Evolutionary conservation across 2,329 filamentous ascomycete species (phyloP), one percentile per base, ranked within the genome.

Genomic region (Fusarium ambrosium): DNA sequence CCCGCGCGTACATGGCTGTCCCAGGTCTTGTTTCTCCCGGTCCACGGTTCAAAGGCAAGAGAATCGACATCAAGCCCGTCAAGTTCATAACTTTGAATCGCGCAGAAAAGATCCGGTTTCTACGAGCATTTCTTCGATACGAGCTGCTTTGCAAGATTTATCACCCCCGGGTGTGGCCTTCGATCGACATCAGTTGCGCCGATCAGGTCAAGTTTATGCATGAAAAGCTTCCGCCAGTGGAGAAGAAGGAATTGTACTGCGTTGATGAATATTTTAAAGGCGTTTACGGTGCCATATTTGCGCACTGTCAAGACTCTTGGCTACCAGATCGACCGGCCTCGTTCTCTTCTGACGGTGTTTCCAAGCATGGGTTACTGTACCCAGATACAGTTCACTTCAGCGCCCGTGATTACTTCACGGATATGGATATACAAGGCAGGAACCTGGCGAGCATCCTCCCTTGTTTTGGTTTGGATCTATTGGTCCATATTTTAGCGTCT

Each of bases 61-160:
- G 6, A 45, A 27, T 61, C 29, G 55, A 41, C 9, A 6, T 43
- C 18, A 27, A 51, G 4, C 32, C 2, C 16, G 8, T 4, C 9
- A 4, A 8, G 22, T 59, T 72, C 22, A n/a, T 6, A 0, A n/a
- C 1, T 2, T 16, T 72, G 4, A 29, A 27, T 2, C 1, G 1
- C 6, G 1, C 34, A 4, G 69, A 72, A 2, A 62, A 22, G 4
- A 4, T 16, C 6, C 36, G 34, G 2, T 18, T 72, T 3, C 20
- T 72, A 0, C 36, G 36, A 2, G 45, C 60, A 2, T 72, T 72
- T 34, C 2, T 36, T 3, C 51, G 22, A 14, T 59, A 72, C 11
- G 70, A 72, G 53, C n/a, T 72, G 1, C 16, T 69, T 8, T 72
- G 64, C 10, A 65, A 37, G 14, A 5, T 65, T 2, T 24, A 58